Conservation (phyloP, 805 yeast genomes). For the Candida argentea region DNA sequence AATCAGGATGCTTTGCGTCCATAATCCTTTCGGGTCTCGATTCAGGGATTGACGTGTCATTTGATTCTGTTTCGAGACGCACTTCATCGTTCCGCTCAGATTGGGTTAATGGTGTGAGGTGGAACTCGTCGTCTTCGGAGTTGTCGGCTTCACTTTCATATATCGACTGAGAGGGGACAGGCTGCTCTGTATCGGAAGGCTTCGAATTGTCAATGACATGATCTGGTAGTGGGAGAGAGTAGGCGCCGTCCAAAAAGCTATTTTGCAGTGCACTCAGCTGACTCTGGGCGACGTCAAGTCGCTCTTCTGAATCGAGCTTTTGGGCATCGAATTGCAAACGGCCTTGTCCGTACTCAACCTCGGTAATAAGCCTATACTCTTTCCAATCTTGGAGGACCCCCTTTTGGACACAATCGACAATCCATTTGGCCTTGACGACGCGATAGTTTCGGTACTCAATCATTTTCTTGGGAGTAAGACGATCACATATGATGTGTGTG, state of each 20-base stretch:
- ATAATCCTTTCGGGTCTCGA: conserved; percentile 8
- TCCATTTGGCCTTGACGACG: conserved; percentile 81
- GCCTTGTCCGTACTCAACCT: conserved; percentile 45
- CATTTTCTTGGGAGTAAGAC: conserved; percentile 67
- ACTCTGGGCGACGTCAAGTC: too few relatives aligned
- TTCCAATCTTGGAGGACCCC: conserved; percentile 56
- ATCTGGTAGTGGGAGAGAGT: too few relatives aligned
- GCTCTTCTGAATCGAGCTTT: background rate
- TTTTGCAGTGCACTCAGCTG: background rate
- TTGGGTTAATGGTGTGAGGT: conserved; percentile 5
- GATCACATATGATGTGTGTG: conserved; percentile 77
- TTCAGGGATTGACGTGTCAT: background rate
- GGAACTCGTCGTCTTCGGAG: conserved; percentile 2
- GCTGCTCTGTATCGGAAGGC: background rate
- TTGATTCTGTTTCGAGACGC: conserved; percentile 1
- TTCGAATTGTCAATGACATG: background rate
- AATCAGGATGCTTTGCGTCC: conserved; percentile 71
- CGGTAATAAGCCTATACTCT: conserved; percentile 43
- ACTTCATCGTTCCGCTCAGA: conserved; percentile 5
- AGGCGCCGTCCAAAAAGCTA: conserved; percentile 1
- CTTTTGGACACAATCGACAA: conserved; percentile 48
- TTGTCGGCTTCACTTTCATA: conserved; percentile 1
- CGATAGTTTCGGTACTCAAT: conserved; percentile 55
- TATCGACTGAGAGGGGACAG: conserved; percentile 1
- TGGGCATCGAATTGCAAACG: conserved; percentile 12